Conservation (phyloP, 2,329 filamentous ascomycete genomes). For the Didymosphaeria variabile region DNA sequence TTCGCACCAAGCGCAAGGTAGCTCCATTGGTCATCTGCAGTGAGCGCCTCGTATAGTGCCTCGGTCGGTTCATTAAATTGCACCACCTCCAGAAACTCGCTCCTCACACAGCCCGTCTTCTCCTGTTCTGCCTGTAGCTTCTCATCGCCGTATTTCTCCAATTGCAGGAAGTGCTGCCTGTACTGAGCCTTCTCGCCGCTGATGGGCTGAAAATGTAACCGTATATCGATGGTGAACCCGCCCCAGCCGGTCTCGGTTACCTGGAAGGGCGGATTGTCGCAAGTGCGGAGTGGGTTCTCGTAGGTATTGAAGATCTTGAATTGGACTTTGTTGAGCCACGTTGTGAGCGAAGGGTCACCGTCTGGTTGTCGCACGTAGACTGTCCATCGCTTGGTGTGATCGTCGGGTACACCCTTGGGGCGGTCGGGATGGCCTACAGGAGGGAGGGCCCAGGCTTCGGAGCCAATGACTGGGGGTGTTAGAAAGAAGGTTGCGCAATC, state of each 20-base stretch:
- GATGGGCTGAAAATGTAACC: constrained; percentile 90
- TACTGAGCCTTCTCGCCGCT: constrained; percentile 93
- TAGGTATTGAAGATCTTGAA: constrained; percentile 99
- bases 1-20: constrained; percentile 49
- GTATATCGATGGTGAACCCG: constrained; percentile 95
- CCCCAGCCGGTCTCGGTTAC: constrained; percentile 96
- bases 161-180: constrained; percentile 89
- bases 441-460: constrained; percentile 67
- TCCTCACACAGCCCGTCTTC: constrained; percentile 68
- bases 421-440: constrained; percentile 71
- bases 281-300: constrained; percentile 81
- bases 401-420: constrained; percentile 76
- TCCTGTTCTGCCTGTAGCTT: constrained; percentile 68
- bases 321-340: constrained; percentile 96
- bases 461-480: constrained; percentile 57
- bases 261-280: constrained; percentile 80
- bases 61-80: constrained; percentile 98
- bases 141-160: constrained; percentile 86
- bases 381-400: constrained; percentile 97
- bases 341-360: constrained; percentile 83
- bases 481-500: constrained; percentile 22
- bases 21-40: constrained; percentile 70
- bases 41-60: constrained; percentile 87
- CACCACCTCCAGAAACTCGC: constrained; percentile 90
- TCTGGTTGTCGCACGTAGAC: constrained; percentile 93